phyloP scores from a whole-genome alignment of 106 monocot genomes.

The Apostasia ramifera region DNA sequence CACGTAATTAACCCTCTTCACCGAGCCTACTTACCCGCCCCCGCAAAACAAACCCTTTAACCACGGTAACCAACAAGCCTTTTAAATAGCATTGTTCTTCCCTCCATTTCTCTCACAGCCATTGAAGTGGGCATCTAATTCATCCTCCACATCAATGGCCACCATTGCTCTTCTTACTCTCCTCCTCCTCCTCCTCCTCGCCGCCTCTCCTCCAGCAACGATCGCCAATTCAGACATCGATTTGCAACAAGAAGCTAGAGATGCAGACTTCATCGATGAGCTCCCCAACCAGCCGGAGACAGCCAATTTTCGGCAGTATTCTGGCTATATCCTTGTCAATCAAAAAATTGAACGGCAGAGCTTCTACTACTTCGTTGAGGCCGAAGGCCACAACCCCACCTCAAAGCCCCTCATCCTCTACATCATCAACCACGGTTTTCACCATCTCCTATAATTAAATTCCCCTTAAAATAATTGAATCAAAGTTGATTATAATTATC shows the following conservation, averaged over 20 bases:
- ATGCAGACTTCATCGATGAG: slow-evolving; percentile 8
- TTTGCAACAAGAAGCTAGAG: not conserved
- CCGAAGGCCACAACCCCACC: not conserved
- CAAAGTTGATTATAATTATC: no score
- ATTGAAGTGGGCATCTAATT: not conserved
- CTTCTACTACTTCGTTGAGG: slow-evolving; percentile 6
- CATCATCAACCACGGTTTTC: not conserved
- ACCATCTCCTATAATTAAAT: not conserved
- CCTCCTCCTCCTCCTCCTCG: not conserved
- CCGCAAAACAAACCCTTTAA: no score
- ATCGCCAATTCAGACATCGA: not conserved
- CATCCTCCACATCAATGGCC: not conserved
- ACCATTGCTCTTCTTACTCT: not conserved
- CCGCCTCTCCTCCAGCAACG: slow-evolving; percentile 2
- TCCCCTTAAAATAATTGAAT: no score
- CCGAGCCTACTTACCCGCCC: no score
- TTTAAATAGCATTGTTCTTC: not conserved
- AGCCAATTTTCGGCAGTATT: not conserved
- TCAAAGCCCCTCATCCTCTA: slow-evolving; percentile 2
- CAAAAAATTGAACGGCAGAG: not conserved
- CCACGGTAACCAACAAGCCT: no score
- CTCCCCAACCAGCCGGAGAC: slow-evolving; percentile 7
- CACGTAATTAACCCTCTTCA: no score
- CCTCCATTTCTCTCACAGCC: not conserved
- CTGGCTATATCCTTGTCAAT: not conserved